Base-by-base conservation (phyloP, 2,329 filamentous ascomycete species). In the Chaetomium sp. region DNA sequence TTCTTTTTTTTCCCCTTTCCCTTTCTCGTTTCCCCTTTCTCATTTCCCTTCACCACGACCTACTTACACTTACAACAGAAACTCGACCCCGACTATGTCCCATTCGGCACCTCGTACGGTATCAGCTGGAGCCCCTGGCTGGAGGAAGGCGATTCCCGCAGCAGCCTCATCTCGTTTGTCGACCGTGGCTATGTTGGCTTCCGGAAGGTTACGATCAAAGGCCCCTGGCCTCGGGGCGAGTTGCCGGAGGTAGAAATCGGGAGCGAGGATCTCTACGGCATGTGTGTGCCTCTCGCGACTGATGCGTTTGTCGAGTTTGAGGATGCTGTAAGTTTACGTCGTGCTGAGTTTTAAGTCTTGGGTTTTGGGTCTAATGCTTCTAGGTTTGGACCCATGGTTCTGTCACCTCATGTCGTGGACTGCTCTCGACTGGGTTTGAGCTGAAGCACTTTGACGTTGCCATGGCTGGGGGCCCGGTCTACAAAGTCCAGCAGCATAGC, bases 231-330 rank as follows among this genome's bases (percentile, higher is more conserved):
- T 0, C 66, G 62, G 38, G 70, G 71, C 2, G 49, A 71, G 12
- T 58, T 68, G 1, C 72, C 77, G 1, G 59, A 63, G 1, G 54
- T 81, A 1, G 60, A 67, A 1, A 64, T 80, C 1, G 73, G 72
- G 33, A 58, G 67, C 14, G 58, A 62, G 1, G 79, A 84, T 52
- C 66, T 68, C 2, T 69, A 71, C 38, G 75, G 78, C 0, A 73
- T 78, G 12, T 84, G 81, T 60, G 64, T 78, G 10, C 72, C 74
- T 57, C 71, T 83, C 12, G 73, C 72, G 0, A 68, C 74, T 0
- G 79, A 82, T 59, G 74, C 80, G 1, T 81, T 82, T 59, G 68
- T 83, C 11, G 74, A 76, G 50, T 84, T 79, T 72, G 80, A 84
- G 61, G 73, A 80, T 47, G 70, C 67, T 42, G 78, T 79, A 68